These are phyloP conservation scores for Alternaria novae-zelandiae DNA, from an alignment of 2,329 filamentous ascomycete species.

Conservation along the genomic window DNA sequence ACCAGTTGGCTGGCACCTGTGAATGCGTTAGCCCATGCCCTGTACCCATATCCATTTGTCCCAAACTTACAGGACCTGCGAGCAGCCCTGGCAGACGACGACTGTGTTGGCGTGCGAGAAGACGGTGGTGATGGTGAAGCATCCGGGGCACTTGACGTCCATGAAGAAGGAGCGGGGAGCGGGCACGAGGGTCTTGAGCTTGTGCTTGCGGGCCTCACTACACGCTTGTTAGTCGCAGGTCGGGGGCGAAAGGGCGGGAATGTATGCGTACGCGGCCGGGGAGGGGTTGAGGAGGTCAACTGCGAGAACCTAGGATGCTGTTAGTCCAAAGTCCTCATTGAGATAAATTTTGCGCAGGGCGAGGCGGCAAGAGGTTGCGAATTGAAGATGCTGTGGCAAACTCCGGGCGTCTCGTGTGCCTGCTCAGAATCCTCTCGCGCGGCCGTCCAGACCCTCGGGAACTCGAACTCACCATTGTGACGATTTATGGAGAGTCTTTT, in stretches of 20 bases:
- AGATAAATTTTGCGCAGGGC: constrained; percentile 15
- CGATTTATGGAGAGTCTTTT: constrained; percentile 42
- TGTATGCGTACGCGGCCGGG: constrained; percentile 70
- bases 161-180: constrained; percentile 99
- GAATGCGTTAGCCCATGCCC: constrained; percentile 32
- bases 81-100: constrained; percentile 99
- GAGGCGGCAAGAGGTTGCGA: constrained; percentile 23
- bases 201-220: constrained; percentile 97
- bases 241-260: constrained; percentile 16
- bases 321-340: constrained; percentile 22
- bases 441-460: constrained; percentile 7
- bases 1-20: constrained; percentile 92
- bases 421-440: constrained; percentile 16
- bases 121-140: constrained; percentile 99
- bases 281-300: constrained; percentile 99
- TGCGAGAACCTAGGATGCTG: constrained; percentile 84
- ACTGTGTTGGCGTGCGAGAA: constrained; percentile 99
- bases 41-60: constrained; percentile 1
- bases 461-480: constrained; percentile 49
- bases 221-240: constrained; percentile 34
- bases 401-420: constrained; percentile 43
- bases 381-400: constrained; percentile 39
- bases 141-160: constrained; percentile 99
- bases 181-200: constrained; percentile 99
- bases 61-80: constrained; percentile 76